Conservation (phyloP, 169 alveolate genomes). For the Toxoplasma gondii region DNA sequence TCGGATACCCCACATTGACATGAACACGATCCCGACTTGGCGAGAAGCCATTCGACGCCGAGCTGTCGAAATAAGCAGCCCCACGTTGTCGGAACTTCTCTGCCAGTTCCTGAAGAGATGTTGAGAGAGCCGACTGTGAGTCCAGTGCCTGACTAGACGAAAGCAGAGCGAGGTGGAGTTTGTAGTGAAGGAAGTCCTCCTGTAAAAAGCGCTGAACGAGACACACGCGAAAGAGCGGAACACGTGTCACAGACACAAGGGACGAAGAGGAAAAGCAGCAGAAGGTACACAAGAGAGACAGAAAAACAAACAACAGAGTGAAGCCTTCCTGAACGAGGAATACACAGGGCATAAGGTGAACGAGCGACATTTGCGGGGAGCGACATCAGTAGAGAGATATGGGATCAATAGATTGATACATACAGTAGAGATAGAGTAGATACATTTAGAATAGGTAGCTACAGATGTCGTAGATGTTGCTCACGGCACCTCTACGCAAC, state of each 20-base stretch:
- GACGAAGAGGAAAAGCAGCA: background rate
- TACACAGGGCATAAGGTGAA: background rate
- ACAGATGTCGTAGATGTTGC: no score
- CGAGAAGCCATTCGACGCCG: background rate
- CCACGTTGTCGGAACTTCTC: constrained; percentile 22
- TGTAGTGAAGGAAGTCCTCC: constrained; percentile 62
- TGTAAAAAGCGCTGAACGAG: constrained; percentile 44
- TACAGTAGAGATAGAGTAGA: no score
- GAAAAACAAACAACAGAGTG: background rate
- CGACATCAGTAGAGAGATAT: no score
- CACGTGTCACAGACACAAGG: background rate
- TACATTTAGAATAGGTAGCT: no score
- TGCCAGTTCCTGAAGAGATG: background rate
- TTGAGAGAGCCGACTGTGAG: background rate
- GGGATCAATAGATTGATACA: no score
- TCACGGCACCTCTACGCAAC: no score
- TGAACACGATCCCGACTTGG: background rate
- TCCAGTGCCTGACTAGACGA: background rate
- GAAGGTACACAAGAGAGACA: background rate
- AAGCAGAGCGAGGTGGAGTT: constrained; percentile 16
- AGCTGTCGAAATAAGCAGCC: background rate
- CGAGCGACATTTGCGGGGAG: no score
- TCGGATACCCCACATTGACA: background rate
- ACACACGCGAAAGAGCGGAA: background rate
- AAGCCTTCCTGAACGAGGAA: background rate